Evolutionary conservation across 345 rosid genomes (phyloP).

Genomic region (Euclidium syriacum): DNA sequence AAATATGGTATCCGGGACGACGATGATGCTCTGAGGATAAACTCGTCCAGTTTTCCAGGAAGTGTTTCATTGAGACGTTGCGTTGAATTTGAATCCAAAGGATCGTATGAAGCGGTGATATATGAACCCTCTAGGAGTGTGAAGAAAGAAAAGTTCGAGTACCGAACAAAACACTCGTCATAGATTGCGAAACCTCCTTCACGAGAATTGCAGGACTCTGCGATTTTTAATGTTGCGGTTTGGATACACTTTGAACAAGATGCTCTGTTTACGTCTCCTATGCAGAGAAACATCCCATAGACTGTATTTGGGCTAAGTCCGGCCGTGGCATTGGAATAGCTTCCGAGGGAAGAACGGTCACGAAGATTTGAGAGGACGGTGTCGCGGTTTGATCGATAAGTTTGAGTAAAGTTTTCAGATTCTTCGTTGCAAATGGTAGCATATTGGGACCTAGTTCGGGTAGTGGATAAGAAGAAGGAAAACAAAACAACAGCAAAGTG

Average conservation of each 20-base stretch:
- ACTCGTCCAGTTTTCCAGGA: not conserved
- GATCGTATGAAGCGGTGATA: too few relatives aligned
- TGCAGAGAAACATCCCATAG: slow-evolving; percentile 35
- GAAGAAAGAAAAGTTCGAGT: slow-evolving; percentile 23
- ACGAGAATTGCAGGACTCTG: slow-evolving; percentile 18
- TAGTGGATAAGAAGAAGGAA: not conserved
- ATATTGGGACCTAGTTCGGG: not conserved
- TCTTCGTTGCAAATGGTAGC: not conserved
- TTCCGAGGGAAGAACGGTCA: slow-evolving; percentile 6
- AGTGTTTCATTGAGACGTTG: slow-evolving; percentile 4
- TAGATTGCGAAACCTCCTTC: slow-evolving; percentile 20
- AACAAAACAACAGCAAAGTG: not conserved
- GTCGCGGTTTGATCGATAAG: slow-evolving; percentile 13
- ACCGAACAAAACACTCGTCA: slow-evolving; percentile 38
- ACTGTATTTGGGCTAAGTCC: slow-evolving; percentile 13
- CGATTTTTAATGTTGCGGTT: not conserved
- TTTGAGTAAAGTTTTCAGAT: not conserved
- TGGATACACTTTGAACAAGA: slow-evolving; percentile 34
- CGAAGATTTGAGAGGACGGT: slow-evolving; percentile 10
- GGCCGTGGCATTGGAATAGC: slow-evolving; percentile 1
- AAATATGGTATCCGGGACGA: slow-evolving; percentile 3
- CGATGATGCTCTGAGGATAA: not conserved
- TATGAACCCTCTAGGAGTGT: too few relatives aligned
- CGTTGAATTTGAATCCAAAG: too few relatives aligned
- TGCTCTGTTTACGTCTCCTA: slow-evolving; percentile 22